Percentiles rank a stretch among this genome's conserved stretches.
These are phyloP conservation scores for Linum lewisii DNA, from an alignment of 345 rosid species.

Conservation along the genomic window DNA sequence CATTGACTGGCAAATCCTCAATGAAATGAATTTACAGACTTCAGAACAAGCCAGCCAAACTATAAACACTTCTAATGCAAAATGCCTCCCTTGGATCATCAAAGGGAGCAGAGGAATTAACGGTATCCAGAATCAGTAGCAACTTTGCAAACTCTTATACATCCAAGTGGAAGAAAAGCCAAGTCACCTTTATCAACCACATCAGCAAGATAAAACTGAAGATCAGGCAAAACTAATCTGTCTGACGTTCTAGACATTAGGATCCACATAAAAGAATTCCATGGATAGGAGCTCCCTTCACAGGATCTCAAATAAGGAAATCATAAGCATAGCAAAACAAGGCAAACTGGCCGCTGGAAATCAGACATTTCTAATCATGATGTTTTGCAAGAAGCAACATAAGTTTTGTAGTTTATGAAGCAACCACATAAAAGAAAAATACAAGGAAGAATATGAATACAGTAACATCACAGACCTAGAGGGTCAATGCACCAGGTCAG, in stretches of 20 bases:
- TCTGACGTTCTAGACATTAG: background rate
- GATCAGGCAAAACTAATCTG: background rate
- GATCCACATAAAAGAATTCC: too few relatives aligned
- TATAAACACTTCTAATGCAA: background rate
- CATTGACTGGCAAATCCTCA: too few relatives aligned
- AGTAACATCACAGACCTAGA: constrained; percentile 38
- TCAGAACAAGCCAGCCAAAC: background rate
- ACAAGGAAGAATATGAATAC: too few relatives aligned
- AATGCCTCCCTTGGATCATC: background rate
- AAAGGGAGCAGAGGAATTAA: background rate
- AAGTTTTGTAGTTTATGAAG: too few relatives aligned
- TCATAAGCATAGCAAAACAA: background rate
- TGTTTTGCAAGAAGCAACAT: background rate
- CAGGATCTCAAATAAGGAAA: background rate
- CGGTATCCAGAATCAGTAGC: background rate
- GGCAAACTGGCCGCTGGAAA: background rate
- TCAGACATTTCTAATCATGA: background rate
- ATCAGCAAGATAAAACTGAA: background rate
- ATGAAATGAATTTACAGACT: background rate
- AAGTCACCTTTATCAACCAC: background rate
- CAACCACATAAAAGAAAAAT: too few relatives aligned
- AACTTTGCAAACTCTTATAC: background rate
- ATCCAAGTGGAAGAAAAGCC: background rate
- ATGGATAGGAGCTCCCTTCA: background rate
- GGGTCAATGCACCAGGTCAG: constrained; percentile 95